Base-by-base conservation (phyloP, 129 eudicot species). In the Saussurea involucrata region DNA sequence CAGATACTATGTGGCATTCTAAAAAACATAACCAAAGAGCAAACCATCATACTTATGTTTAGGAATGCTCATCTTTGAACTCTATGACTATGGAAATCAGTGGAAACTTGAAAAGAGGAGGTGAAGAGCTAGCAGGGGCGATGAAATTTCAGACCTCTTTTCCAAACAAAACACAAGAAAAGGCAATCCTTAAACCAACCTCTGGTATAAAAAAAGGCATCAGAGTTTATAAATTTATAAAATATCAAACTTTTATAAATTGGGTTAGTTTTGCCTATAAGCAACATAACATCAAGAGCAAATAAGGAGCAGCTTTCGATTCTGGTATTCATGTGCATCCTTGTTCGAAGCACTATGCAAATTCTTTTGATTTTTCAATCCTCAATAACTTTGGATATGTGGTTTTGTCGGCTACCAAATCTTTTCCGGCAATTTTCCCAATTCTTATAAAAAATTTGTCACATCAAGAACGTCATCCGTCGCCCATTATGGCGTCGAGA, bases 321-420 rank as follows among this genome's bases (percentile, higher is more conserved):
- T 74, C 69, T 85, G 86, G 70, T 81, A 85, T 40, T 71, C 83
- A 61, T 49, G 31, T 74, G 73, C 24, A 86, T 86, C 31, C 81
- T 83, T 25, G 49, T 75, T 6, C 77, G 78, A 81, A 85, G 70
- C 70, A 27, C 57, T 77, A 66, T 20, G 86, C 89, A 82, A 77
- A 82, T n/a, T 76, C 82, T 24, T 42, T 78, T 6, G 89, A 81
- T 20, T 82, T 78, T 11, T 85, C 86, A 17, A 85, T 70, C 49
- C 89, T 86, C 44, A 85, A 73, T 58, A 85, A 31, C 24, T 78
- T 85, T 1, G 86, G 86, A 65, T 76, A 82, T 17, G 86, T 82
- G 0, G 68, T 63, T 63, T 76, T 82, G 24, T 72, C 86, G n/a
- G 78, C 78, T 42, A 72, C 85, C 69, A 76, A 63, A 29, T 81